Evolutionary conservation across 257 asterid species (phyloP).

Genomic region (Solanum neorickii): DNA sequence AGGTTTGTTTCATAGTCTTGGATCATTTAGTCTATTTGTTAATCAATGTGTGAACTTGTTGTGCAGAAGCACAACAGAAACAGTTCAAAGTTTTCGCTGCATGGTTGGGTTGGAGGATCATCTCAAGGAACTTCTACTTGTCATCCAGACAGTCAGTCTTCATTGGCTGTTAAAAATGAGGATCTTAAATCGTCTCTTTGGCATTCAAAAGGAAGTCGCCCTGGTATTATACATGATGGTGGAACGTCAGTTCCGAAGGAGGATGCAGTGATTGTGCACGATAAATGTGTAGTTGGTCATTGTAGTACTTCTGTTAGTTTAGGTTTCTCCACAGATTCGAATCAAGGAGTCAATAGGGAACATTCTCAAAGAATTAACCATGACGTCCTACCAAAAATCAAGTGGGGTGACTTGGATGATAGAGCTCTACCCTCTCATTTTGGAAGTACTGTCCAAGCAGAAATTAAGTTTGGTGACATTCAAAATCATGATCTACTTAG

Average conservation of each 20-base stretch:
- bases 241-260: slow-evolving; percentile 19
- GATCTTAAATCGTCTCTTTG: slow-evolving; percentile 17
- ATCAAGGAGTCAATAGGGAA: slow-evolving; percentile 22
- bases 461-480: slow-evolving; percentile 23
- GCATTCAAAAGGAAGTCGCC: slow-evolving; percentile 21
- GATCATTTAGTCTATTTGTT: background rate
- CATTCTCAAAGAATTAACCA: slow-evolving; percentile 15
- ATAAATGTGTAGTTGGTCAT: slow-evolving; percentile 39
- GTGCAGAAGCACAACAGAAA: slow-evolving; percentile 80
- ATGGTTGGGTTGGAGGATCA: slow-evolving; percentile 58
- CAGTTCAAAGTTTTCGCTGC: slow-evolving; percentile 56
- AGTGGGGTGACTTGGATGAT: slow-evolving; percentile 97
- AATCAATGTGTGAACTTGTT: slow-evolving; percentile 4
- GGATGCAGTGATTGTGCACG: slow-evolving; percentile 17
- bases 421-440: slow-evolving; percentile 43
- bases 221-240: slow-evolving; percentile 8
- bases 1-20: background rate
- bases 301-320: slow-evolving; percentile 23
- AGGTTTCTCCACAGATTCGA: slow-evolving; percentile 5
- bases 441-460: slow-evolving; percentile 35
- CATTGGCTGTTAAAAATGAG: slow-evolving; percentile 15
- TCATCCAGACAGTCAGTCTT: slow-evolving; percentile 19
- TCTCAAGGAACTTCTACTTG: slow-evolving; percentile 36
- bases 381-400: slow-evolving; percentile 47
- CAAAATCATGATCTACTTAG: slow-evolving; percentile 18